Evolutionary conservation across 2,329 filamentous ascomycete genomes (phyloP).

Genomic region (Aspergillus sp.): DNA sequence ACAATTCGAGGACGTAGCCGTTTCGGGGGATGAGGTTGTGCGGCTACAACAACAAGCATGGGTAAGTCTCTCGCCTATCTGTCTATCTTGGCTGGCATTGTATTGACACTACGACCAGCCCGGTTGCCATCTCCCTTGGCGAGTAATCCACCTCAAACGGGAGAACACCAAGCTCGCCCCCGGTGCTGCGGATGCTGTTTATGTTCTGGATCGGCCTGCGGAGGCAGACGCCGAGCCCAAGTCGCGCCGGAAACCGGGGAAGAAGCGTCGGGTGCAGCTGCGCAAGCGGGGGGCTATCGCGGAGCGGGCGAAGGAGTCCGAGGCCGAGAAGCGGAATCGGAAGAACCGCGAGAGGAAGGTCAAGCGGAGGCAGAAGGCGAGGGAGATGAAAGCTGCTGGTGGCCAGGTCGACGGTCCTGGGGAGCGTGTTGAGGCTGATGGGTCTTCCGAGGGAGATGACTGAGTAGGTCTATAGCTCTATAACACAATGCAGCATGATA

Average conservation of each 20-base stretch:
- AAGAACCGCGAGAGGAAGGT: conserved; percentile 32
- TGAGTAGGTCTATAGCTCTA: conserved; percentile 2
- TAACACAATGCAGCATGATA: no score
- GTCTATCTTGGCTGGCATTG: no score
- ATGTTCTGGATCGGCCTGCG: conserved; percentile 11
- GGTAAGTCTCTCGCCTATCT: conserved; percentile 19
- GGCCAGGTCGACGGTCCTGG: conserved; percentile 8
- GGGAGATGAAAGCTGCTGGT: conserved; percentile 25
- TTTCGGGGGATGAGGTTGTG: conserved; percentile 26
- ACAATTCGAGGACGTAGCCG: conserved; percentile 29
- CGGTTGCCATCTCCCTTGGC: conserved; percentile 34
- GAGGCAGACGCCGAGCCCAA: conserved; percentile 17
- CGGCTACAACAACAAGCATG: conserved; percentile 22
- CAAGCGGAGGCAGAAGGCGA: conserved; percentile 29
- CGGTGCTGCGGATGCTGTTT: conserved; percentile 14
- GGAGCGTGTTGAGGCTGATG: conserved; percentile 10
- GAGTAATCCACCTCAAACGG: conserved; percentile 28
- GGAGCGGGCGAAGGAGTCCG: conserved; percentile 22
- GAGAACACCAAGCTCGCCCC: conserved; percentile 22
- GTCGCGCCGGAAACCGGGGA: conserved; percentile 33
- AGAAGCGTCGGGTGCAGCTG: conserved; percentile 33
- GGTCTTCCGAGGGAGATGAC: conserved; percentile 9
- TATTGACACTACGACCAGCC: conserved; percentile 18
- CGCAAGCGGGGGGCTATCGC: conserved; percentile 25
- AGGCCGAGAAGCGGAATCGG: conserved; percentile 31